A percentile compares a stretch with the other conserved stretches of the same genome.
phyloP scores from a whole-genome alignment of 2,329 filamentous ascomycete species.

The Colletotrichum caudatum region DNA sequence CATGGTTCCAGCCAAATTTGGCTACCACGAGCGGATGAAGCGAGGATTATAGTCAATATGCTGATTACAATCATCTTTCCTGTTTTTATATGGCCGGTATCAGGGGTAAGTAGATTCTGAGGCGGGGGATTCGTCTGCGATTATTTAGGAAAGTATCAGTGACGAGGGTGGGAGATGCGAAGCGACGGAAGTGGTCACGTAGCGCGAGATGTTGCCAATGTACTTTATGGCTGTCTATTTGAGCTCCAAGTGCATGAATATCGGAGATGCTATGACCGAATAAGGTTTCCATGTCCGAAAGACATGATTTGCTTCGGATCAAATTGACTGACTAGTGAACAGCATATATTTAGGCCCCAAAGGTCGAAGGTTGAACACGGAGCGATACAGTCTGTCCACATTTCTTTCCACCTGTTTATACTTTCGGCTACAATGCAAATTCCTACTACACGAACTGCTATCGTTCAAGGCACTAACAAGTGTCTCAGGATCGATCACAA shows the following conservation, averaged over 20 bases:
- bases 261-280: background rate
- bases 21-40: background rate
- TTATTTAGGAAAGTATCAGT: background rate
- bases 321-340: background rate
- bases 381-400: background rate
- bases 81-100: background rate
- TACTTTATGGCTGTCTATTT: background rate
- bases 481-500: background rate
- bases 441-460: background rate
- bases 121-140: background rate
- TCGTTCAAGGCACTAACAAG: conserved; percentile 10
- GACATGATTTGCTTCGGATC: background rate
- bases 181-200: background rate
- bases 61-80: background rate
- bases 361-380: background rate
- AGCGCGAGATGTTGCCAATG: background rate
- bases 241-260: background rate
- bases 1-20: conserved; percentile 11
- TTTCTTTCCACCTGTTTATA: background rate
- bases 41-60: background rate
- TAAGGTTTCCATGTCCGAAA: background rate
- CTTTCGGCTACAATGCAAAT: background rate
- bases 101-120: too few species aligned
- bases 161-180: background rate
- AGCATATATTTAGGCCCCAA: background rate